Evolutionary conservation across 2,329 filamentous ascomycete species (phyloP).

Genomic region (Ophiostoma angusticollis): DNA sequence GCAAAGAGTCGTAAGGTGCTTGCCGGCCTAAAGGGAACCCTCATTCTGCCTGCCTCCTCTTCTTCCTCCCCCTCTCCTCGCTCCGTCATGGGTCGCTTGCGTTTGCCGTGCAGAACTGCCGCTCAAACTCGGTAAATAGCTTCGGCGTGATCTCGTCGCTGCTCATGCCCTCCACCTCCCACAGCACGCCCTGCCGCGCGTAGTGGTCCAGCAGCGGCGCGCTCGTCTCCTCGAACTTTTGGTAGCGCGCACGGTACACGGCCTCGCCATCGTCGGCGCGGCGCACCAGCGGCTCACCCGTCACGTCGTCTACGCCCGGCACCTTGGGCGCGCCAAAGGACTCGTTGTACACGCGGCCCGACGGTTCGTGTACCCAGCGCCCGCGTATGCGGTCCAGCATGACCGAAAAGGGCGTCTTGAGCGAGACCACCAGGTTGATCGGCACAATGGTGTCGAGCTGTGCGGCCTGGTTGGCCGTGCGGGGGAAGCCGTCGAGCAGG

Average conservation of each 20-base stretch:
- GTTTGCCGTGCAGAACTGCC: conserved; percentile 41
- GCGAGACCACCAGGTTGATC: conserved; percentile 86
- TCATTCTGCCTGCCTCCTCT: too few species aligned
- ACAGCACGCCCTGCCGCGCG: conserved; percentile 66
- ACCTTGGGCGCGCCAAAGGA: conserved; percentile 79
- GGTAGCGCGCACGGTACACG: conserved; percentile 68
- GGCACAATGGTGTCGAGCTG: conserved; percentile 71
- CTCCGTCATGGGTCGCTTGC: neutral
- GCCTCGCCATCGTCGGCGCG: conserved; percentile 77
- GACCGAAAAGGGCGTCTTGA: conserved; percentile 74
- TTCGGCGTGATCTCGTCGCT: conserved; percentile 95
- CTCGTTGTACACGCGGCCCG: conserved; percentile 89
- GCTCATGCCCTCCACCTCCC: conserved; percentile 75
- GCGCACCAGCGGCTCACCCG: conserved; percentile 73
- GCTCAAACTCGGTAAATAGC: conserved; percentile 70
- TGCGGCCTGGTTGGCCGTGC: conserved; percentile 67
- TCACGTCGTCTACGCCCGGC: conserved; percentile 73
- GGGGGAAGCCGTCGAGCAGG: conserved; percentile 90
- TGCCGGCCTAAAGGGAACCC: too few species aligned
- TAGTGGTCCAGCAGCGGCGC: conserved; percentile 81
- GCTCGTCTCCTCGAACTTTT: conserved; percentile 79
- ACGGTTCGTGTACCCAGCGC: conserved; percentile 86
- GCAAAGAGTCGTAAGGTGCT: too few species aligned
- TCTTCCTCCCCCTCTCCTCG: neutral
- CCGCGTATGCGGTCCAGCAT: conserved; percentile 83